These are phyloP conservation scores for Hordeum vulgare DNA, from an alignment of 176 grass and related monocot species.

Conservation along the genomic window MorexV3_pseudomolecules_assembly NC_058519.1:604234025-604234524, in stretches of 20 bases:
- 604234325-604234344: background rate
- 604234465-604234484: background rate
- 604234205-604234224: slow-evolving; percentile 15
- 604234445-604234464: background rate
- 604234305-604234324: background rate
- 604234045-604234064: no score
- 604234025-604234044: background rate
- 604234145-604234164: background rate
- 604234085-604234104: no score
- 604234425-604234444: slow-evolving; percentile 3
- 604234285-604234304: background rate
- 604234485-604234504: slow-evolving; percentile 34
- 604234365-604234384: slow-evolving; percentile 13
- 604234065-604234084: no score
- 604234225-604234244: slow-evolving; percentile 4
- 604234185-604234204: background rate
- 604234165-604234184: background rate
- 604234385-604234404: slow-evolving; percentile 13
- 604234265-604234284: slow-evolving; percentile 12
- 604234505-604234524: slow-evolving; percentile 49
- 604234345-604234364: slow-evolving; percentile 11
- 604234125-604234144: background rate
- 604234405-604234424: slow-evolving; percentile 21
- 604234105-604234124: no score
- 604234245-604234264: background rate